phyloP scores from a whole-genome alignment of 345 rosid species.

The Gynandropsis gynandra region DNA sequence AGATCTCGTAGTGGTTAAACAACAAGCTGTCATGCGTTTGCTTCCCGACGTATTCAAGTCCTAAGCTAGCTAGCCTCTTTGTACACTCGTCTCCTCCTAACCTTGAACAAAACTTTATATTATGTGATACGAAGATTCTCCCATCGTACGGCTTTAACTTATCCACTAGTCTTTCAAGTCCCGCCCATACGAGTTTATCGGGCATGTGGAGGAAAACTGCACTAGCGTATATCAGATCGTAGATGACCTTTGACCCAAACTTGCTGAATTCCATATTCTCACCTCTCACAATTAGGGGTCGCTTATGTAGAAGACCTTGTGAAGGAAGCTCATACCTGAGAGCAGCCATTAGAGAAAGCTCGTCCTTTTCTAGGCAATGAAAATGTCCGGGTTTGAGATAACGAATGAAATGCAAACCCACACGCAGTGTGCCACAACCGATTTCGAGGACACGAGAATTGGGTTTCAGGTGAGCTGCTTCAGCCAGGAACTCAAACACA shows the following conservation, averaged over 20 bases:
- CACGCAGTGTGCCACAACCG: conserved; percentile 94
- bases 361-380: conserved; percentile 91
- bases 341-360: conserved; percentile 95
- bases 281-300: conserved; percentile 74
- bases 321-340: conserved; percentile 91
- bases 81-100: conserved; percentile 74
- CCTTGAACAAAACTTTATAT: conserved; percentile 81
- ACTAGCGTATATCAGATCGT: conserved; percentile 89
- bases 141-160: conserved; percentile 76
- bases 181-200: conserved; percentile 87
- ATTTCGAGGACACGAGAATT: conserved; percentile 71
- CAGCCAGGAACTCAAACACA: conserved; percentile 85
- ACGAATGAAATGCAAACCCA: conserved; percentile 86
- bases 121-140: conserved; percentile 86
- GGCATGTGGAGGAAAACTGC: conserved; percentile 99
- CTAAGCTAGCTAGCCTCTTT: conserved; percentile 59
- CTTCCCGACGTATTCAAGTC: conserved; percentile 70
- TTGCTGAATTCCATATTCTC: conserved; percentile 85
- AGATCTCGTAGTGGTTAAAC: conserved; percentile 91
- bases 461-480: conserved; percentile 41
- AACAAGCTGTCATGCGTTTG: conserved; percentile 81
- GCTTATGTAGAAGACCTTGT: conserved; percentile 77
- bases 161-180: conserved; percentile 61
- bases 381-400: conserved; percentile 54
- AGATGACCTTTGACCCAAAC: conserved; percentile 52